Conservation (phyloP, 1,284 basidiomycete species). For the Pascua guehoae region DNA sequence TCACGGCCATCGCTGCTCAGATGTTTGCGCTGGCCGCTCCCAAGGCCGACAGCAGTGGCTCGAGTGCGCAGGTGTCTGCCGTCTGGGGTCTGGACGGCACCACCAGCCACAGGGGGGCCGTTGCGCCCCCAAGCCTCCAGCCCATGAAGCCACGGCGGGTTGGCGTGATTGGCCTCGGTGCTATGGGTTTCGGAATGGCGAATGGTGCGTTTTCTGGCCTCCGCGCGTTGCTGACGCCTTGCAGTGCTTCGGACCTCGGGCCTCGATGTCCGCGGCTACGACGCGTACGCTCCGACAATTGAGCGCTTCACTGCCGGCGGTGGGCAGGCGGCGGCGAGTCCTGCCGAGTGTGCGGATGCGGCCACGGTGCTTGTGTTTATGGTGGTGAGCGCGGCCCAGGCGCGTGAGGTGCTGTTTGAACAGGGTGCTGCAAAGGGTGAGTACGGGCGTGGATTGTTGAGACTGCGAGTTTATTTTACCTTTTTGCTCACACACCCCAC, state of each 20-base stretch:
- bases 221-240: not conserved
- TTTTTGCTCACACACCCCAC: not conserved
- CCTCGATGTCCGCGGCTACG: slow-evolving; percentile 19
- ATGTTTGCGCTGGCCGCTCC: not conserved
- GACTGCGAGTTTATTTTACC: no score
- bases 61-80: not conserved
- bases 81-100: not conserved
- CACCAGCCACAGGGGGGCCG: not conserved
- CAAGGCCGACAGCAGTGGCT: not conserved
- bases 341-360: slow-evolving; percentile 10
- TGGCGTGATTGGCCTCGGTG: slow-evolving; percentile 19
- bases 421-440: slow-evolving; percentile 11
- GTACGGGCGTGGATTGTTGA: not conserved
- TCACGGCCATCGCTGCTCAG: slow-evolving; percentile 6
- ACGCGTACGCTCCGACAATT: not conserved
- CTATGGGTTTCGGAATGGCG: slow-evolving; percentile 21
- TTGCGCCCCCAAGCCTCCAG: no score
- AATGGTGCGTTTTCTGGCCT: slow-evolving; percentile 17
- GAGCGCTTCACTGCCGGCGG: slow-evolving; percentile 4
- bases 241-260: slow-evolving; percentile 13
- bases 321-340: slow-evolving; percentile 10
- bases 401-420: slow-evolving; percentile 20
- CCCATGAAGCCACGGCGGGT: slow-evolving; percentile 10
- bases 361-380: slow-evolving; percentile 25
- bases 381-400: slow-evolving; percentile 24